Base-by-base conservation (phyloP, 768 basidiomycete genomes). In the Tephrocybe sp. region DNA sequence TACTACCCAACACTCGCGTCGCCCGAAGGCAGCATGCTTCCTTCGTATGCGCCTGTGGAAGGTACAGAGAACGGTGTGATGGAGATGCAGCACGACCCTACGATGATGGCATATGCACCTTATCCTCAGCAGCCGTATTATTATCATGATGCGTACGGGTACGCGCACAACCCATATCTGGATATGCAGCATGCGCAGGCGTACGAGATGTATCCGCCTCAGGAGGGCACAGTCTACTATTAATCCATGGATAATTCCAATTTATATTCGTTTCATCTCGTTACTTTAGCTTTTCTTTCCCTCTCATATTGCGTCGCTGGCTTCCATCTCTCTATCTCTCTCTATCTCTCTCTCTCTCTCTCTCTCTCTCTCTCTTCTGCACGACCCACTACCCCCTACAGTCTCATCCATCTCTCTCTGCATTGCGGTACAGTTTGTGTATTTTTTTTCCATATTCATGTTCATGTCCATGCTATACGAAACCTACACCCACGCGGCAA, bases 81-180 rank as follows among this genome's bases (percentile, higher is more conserved):
- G 16, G 51, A 45, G 31, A 19, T 41, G 5, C 54, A 52, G 31
- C 59, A 58, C 34, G 56, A 60, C 35, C 54, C 63, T 31, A 59
- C 65, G 43, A 71, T 82, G 74, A 76, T 83, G 71, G 67, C 68
- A 41, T 87, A 87, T 49, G 61, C 77, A 19, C 64, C 76, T n/a
- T 87, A 87, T 61, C 79, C 77, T 33, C 76, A 80, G 59, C 76
- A 74, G 33, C 76, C 73, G 35, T 87, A 87, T 70, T 89, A 86
- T 66, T 87, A 84, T 65, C 83, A 84, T 19, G 84, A 85, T 45
- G 74, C 78, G 53, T 88, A 88, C 59, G 73, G 72, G 50, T 89
- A 88, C 46, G 30, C 46, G 32, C 50, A 52, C 65, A 71, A 78
- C 52, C 78, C 73, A 38, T 87, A 86, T 69, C 70, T 85, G 73